These are phyloP conservation scores for Gloeophyllum trabeum DNA, from an alignment of 768 basidiomycete species.

Conservation along the genomic window DNA sequence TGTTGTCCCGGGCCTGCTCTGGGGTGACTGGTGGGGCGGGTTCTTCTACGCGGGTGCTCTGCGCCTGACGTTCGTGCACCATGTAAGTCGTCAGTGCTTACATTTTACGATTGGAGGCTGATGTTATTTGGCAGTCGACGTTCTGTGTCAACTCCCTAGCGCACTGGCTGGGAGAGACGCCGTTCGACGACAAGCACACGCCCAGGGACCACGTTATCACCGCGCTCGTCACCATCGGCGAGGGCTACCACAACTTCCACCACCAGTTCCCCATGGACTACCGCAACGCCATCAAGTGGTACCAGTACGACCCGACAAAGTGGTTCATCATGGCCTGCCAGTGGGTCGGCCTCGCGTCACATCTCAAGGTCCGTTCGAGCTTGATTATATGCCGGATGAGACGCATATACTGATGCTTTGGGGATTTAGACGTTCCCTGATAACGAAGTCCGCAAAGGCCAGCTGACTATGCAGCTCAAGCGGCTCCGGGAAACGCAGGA, in stretches of 20 bases:
- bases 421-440: conserved; percentile 41
- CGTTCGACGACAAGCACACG: conserved; percentile 93
- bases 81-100: conserved; percentile 36
- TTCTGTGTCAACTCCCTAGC: conserved; percentile 97
- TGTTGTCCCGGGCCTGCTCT: conserved; percentile 62
- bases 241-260: conserved; percentile 99
- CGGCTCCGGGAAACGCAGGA: conserved; percentile 73
- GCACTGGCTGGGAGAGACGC: conserved; percentile 89
- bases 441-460: conserved; percentile 74
- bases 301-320: conserved; percentile 88
- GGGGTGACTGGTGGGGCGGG: conserved; percentile 83
- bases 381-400: neutral
- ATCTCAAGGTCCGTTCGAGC: too few relatives aligned
- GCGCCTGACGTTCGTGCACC: conserved; percentile 78
- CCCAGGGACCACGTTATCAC: conserved; percentile 85
- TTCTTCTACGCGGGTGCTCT: conserved; percentile 77
- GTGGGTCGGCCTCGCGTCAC: conserved; percentile 43
- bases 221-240: conserved; percentile 84
- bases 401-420: neutral
- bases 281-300: conserved; percentile 92
- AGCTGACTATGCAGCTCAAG: conserved; percentile 91
- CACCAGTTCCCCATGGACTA: conserved; percentile 98
- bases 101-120: conserved; percentile 1
- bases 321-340: conserved; percentile 73
- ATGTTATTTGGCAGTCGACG: conserved; percentile 55